Base-by-base conservation (phyloP, 306 rosid genomes). In the Cicer yamashitae region DNA sequence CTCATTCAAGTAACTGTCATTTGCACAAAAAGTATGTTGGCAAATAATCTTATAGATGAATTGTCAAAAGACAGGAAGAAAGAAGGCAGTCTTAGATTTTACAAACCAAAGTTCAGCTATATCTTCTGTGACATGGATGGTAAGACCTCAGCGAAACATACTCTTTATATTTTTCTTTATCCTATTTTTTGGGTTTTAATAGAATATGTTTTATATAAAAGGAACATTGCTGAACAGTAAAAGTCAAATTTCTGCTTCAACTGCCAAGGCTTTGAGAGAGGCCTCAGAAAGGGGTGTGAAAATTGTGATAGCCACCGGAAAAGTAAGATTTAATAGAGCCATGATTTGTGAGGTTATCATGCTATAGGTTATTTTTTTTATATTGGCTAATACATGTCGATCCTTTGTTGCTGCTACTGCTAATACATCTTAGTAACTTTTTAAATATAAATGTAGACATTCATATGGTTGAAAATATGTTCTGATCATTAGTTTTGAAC, bases 51-150 rank as follows among this genome's bases (percentile, higher is more conserved):
- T 75, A 87, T 85, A 20, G 79, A 80, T 84, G 84, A 84, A 76
- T 83, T 88, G 86, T 88, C 84, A 86, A 94, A 88, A 94, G 98
- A 88, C 90, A 89, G 96, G 92, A 91, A 83, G 84, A 90, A 86
- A 90, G 97, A 90, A 85, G 93, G 92, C 60, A 73, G 85, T 82
- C 93, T 90, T 80, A 84, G 93, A 83, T 89, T 90, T 83, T 90
- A 89, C 81, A 84, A 86, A 73, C 96, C 96, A 54, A 94, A 87
- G 92, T 94, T 87, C 89, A 90, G 79, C 83, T 88, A 92, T 79
- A 84, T 94, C 77, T 94, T 94, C 88, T 90, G 97, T 61, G 99
- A 94, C 59, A 92, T 94, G 99, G 99, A 94, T 88, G 96, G 97
- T 91, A 82, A 87, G 89, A 48, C 70, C 74, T 66, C 34, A 37